Conservation (phyloP, 2,329 filamentous ascomycete genomes). For the Xylariales sp. region DNA sequence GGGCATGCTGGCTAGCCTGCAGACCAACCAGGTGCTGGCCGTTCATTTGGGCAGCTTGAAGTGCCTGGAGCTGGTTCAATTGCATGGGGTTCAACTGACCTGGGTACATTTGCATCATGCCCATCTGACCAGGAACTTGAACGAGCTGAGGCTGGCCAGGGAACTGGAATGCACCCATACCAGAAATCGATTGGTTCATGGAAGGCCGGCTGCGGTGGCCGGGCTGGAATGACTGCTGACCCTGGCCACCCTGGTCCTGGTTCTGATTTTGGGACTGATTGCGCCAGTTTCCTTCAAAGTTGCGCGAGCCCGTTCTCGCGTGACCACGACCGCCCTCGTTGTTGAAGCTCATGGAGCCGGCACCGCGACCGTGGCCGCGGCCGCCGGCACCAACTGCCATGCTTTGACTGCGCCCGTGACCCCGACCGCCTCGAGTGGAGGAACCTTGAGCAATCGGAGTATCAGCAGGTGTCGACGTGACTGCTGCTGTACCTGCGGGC, state of each 20-base stretch:
- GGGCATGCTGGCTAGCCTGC: conserved; percentile 68
- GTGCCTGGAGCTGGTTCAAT: conserved; percentile 82
- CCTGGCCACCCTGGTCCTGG: conserved; percentile 51
- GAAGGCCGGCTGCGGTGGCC: conserved; percentile 85
- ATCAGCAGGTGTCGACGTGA: conserved; percentile 31
- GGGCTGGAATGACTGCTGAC: conserved; percentile 78
- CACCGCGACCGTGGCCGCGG: conserved; percentile 65
- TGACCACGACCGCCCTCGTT: conserved; percentile 58
- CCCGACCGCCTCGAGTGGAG: conserved; percentile 50
- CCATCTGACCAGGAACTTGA: conserved; percentile 79
- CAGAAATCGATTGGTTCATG: conserved; percentile 78
- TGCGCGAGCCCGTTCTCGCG: conserved; percentile 77
- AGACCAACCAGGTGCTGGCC: conserved; percentile 69
- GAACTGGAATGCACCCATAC: conserved; percentile 85
- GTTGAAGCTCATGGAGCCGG: conserved; percentile 51
- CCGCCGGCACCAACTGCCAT: conserved; percentile 85
- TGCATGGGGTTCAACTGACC: conserved; percentile 87
- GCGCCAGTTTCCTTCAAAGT: conserved; percentile 98
- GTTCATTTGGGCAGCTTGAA: conserved; percentile 83
- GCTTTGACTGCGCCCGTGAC: conserved; percentile 65
- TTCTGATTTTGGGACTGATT: conserved; percentile 68
- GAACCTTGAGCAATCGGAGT: conserved; percentile 34
- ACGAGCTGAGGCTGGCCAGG: conserved; percentile 81
- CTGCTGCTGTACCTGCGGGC: conserved; percentile 39
- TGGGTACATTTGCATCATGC: conserved; percentile 78